A percentile compares a stretch with the other conserved stretches of the same genome.
These are phyloP conservation scores for Gentiana macrophylla DNA, from an alignment of 257 asterid species.

Conservation along the genomic window DNA sequence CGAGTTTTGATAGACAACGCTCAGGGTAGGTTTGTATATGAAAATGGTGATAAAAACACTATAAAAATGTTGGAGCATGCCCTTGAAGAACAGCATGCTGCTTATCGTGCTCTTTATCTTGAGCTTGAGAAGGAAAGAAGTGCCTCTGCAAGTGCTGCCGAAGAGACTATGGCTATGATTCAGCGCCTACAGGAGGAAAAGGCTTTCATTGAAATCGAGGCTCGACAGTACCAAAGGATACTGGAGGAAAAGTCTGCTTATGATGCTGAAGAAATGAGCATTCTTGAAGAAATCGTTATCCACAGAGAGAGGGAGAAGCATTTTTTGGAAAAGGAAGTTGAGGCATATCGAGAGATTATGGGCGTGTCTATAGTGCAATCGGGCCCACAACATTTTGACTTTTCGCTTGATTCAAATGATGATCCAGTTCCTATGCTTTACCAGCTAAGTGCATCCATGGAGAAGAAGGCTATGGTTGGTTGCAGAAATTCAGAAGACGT, in stretches of 20 bases:
- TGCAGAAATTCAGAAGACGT: conserved; percentile 11
- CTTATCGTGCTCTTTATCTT: conserved; percentile 18
- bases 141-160: conserved; percentile 93
- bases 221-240: conserved; percentile 77
- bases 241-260: conserved; percentile 74
- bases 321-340: conserved; percentile 71
- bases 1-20: conserved; percentile 14
- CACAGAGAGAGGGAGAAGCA: conserved; percentile 73
- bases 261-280: conserved; percentile 81
- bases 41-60: conserved; percentile 18
- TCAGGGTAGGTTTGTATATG: not conserved
- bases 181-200: conserved; percentile 89
- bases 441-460: conserved; percentile 29
- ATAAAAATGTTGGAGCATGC: conserved; percentile 43
- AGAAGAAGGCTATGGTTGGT: conserved; percentile 23
- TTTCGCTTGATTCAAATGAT: conserved; percentile 25
- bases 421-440: conserved; percentile 36
- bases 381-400: conserved; percentile 10
- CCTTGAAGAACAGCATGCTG: conserved; percentile 52
- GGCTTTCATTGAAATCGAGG: conserved; percentile 78
- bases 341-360: conserved; percentile 40
- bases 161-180: conserved; percentile 98
- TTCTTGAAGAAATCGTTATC: conserved; percentile 66
- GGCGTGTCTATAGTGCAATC: conserved; percentile 13
- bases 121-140: conserved; percentile 95